phyloP scores from a whole-genome alignment of 2,329 filamentous ascomycete species.

The Boeremia lycopersici region DNA sequence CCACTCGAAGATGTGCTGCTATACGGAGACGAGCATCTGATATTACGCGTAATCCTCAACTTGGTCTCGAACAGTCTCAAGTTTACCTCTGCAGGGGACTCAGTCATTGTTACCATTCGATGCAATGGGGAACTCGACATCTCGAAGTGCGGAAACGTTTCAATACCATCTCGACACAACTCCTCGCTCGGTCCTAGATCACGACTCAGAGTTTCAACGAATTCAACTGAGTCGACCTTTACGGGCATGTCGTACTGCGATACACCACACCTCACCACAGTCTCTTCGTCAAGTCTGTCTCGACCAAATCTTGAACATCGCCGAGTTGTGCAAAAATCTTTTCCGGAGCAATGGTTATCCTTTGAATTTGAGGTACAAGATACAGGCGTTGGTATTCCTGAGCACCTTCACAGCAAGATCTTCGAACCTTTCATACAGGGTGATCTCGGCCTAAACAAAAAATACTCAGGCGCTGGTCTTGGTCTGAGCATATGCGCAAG shows the following conservation, averaged over 20 bases:
- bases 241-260: too few species aligned
- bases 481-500: constrained; percentile 90
- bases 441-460: constrained; percentile 84
- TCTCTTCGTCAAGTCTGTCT: too few species aligned
- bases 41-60: constrained; percentile 92
- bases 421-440: constrained; percentile 96
- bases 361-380: constrained; percentile 92
- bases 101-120: constrained; percentile 75
- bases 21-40: constrained; percentile 88
- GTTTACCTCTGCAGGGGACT: constrained; percentile 79
- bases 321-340: too few species aligned
- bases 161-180: constrained; percentile 18
- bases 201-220: too few species aligned
- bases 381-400: constrained; percentile 82
- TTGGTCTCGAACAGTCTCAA: constrained; percentile 91
- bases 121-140: constrained; percentile 67
- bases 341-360: constrained; percentile 55
- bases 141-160: constrained; percentile 51
- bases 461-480: constrained; percentile 85
- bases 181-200: too few species aligned
- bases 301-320: too few species aligned
- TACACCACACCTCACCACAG: neutral
- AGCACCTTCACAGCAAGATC: constrained; percentile 77
- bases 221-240: too few species aligned
- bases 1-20: constrained; percentile 82